phyloP scores from a whole-genome alignment of 306 rosid species.

The Cucurbita argyrosperma region DNA sequence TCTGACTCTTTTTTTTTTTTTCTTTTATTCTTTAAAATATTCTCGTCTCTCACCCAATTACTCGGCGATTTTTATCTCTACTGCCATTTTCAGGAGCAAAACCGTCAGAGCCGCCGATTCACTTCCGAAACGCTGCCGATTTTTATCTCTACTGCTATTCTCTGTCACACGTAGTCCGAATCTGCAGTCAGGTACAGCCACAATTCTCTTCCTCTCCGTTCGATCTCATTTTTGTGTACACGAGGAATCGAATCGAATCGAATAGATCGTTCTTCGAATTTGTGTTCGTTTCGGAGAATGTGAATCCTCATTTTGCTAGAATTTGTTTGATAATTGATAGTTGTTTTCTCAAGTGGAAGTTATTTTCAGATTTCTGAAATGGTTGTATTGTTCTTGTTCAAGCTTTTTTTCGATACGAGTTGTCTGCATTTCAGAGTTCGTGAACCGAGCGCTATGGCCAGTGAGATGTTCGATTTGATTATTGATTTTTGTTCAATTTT shows the following conservation, averaged over 20 bases:
- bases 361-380: not conserved
- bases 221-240: not conserved
- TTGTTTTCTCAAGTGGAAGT: not conserved
- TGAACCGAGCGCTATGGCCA: not conserved
- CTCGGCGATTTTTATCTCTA: constrained; percentile 4
- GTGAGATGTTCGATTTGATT: not conserved
- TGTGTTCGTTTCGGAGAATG: not conserved
- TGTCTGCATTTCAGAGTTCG: not conserved
- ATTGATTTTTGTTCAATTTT: not conserved
- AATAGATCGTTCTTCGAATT: not conserved
- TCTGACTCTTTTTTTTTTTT: not conserved
- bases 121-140: not conserved
- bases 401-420: not conserved
- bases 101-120: constrained; percentile 4
- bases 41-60: not conserved
- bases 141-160: not conserved
- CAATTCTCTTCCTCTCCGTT: not conserved
- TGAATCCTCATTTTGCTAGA: not conserved
- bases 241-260: not conserved
- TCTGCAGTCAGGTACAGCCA: constrained; percentile 2
- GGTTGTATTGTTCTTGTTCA: not conserved
- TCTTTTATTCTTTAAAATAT: not conserved
- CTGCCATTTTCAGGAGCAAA: not conserved
- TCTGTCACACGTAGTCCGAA: not conserved
- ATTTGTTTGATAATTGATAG: not conserved